These are phyloP conservation scores for Pseudocercospora fuligena DNA, from an alignment of 2,329 filamentous ascomycete species.

Conservation along the genomic window DNA sequence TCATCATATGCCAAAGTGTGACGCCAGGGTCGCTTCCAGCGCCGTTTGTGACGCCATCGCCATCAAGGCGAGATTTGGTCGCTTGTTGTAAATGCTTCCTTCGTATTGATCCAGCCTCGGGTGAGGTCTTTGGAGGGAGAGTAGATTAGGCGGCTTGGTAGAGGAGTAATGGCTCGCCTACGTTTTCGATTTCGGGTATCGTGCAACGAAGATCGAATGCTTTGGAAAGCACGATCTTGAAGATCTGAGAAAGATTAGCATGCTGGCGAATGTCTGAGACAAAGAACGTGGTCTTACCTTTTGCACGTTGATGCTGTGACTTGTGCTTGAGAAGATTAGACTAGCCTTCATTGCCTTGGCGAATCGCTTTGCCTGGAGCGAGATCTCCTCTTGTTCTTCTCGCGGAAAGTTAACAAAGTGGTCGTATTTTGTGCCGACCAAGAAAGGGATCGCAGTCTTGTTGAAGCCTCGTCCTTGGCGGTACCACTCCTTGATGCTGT, in stretches of 20 bases:
- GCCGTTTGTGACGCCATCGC: neutral
- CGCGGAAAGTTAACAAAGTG: slow-evolving; percentile 98
- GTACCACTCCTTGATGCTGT: slow-evolving; percentile 99
- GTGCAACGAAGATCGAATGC: slow-evolving; percentile 99
- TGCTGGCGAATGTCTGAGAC: slow-evolving; percentile 6
- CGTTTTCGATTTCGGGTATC: slow-evolving; percentile 97
- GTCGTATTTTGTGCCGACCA: slow-evolving; percentile 98
- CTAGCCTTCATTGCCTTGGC: slow-evolving; percentile 98
- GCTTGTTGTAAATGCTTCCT: slow-evolving; percentile 9
- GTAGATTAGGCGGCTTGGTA: slow-evolving; percentile 61
- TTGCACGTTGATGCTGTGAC: slow-evolving; percentile 99
- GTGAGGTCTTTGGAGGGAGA: slow-evolving; percentile 4
- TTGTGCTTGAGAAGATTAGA: slow-evolving; percentile 97
- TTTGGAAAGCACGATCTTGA: slow-evolving; percentile 99
- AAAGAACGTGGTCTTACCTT: slow-evolving; percentile 59
- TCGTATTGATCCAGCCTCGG: slow-evolving; percentile 4
- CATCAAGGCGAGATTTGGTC: slow-evolving; percentile 19
- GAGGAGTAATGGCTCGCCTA: slow-evolving; percentile 90
- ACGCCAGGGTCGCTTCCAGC: slow-evolving; percentile 4
- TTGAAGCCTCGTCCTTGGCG: slow-evolving; percentile 97
- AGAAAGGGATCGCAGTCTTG: slow-evolving; percentile 98
- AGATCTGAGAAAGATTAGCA: slow-evolving; percentile 68
- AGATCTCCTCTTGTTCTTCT: slow-evolving; percentile 98
- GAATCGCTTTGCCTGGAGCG: slow-evolving; percentile 93
- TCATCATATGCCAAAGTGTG: slow-evolving; percentile 3